phyloP scores from a whole-genome alignment of 768 basidiomycete species.

The Termitomyces sp. region DNA sequence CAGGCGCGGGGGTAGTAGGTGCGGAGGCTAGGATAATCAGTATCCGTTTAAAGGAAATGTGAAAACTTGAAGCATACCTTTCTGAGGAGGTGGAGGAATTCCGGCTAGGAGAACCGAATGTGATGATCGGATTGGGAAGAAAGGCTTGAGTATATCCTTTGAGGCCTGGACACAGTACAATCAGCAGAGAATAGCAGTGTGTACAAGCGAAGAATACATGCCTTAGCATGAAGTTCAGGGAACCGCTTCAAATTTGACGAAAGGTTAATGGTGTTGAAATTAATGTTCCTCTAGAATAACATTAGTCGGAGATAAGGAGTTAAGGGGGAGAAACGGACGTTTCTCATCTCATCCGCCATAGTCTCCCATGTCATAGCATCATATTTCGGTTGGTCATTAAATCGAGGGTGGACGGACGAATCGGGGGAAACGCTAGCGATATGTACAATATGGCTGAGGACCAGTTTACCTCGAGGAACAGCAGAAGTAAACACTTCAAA shows the following conservation, averaged over 20 bases:
- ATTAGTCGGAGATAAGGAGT: neutral
- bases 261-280: constrained; percentile 48
- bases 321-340: constrained; percentile 31
- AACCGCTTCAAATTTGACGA: constrained; percentile 42
- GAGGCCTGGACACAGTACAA: constrained; percentile 28
- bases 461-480: constrained; percentile 11
- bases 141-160: constrained; percentile 38
- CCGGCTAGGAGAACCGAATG: constrained; percentile 48
- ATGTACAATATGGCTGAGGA: constrained; percentile 53
- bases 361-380: constrained; percentile 59
- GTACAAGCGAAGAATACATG: constrained; percentile 23
- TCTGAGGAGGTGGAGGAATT: constrained; percentile 36
- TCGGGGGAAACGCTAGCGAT: constrained; percentile 59
- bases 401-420: constrained; percentile 46
- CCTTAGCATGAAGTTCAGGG: constrained; percentile 46
- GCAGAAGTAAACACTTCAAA: constrained; percentile 36
- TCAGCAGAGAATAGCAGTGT: neutral
- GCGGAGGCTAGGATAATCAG: neutral
- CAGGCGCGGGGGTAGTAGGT: neutral
- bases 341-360: constrained; percentile 57
- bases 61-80: constrained; percentile 15
- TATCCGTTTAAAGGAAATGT: neutral
- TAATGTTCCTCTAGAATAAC: constrained; percentile 51
- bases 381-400: constrained; percentile 44
- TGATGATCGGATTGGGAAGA: constrained; percentile 49